Base-by-base conservation (phyloP, 148 eudicot genomes). In the Linanthus parryae region DNA sequence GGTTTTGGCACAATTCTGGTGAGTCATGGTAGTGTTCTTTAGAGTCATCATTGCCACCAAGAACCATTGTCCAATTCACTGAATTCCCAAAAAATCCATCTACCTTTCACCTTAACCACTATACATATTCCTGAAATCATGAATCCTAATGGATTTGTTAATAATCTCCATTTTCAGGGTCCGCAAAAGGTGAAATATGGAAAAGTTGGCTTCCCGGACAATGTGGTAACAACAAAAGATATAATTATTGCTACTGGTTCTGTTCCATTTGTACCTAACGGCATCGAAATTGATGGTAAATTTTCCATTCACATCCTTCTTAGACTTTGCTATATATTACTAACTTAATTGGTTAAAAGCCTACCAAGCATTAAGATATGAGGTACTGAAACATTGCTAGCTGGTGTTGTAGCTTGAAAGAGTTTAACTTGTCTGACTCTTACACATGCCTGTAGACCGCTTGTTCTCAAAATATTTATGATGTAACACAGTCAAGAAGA, bases 201-300 rank as follows among this genome's bases (percentile, higher is more conserved):
- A 62, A 73, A 74, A 64, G 82, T 39, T 59, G 70, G 67, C 39
- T 27, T 42, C 26, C 47, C 40, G 3, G 72, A 78, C 37, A 73
- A 59, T 52, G 58, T 74, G 34, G 64, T 84, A 53, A 84, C 83
- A 21, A 88, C 96, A 44, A 88, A 79, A 68, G 87, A 88, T 56
- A 84, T 84, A 58, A 84, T 88, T 45, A 79, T 88, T 67, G 96
- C 96, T 18, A 88, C 96, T 45, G 96, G 96, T 45, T 88, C 96
- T 57, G 80, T 81, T 55, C 96, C 96, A 17, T 67, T 84, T 65
- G 96, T 88, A 35, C 96, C 96, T 51, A 88, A 83, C 72, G 96
- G 96, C 67, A 81, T 88, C 45, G 96, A 88, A 76, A 74, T 83
- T 63, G 96, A 88, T 76, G 96, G 96, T 83, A 78, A 68, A 45